phyloP scores from a whole-genome alignment of 495 filamentous ascomycete species.

The Neurospora sp. region DNA sequence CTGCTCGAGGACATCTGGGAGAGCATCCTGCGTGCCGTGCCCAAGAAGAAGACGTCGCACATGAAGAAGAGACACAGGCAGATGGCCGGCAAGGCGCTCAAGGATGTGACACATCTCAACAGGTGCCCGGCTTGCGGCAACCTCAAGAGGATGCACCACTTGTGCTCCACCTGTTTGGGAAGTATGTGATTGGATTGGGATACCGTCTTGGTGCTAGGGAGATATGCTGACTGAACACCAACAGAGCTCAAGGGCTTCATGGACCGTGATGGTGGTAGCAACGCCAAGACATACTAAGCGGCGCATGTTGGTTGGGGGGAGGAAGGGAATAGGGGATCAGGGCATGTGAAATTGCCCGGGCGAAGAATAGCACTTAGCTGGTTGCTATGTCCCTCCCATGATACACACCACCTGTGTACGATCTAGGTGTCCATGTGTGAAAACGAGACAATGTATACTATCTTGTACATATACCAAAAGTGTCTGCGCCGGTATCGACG shows the following conservation, averaged over 20 bases:
- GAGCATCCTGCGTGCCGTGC: conserved; percentile 80
- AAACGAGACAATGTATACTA: not conserved
- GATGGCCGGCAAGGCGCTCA: conserved; percentile 86
- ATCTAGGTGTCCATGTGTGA: not conserved
- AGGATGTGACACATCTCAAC: conserved; percentile 77
- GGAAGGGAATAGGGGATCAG: not conserved
- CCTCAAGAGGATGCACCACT: conserved; percentile 73
- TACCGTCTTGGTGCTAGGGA: not conserved
- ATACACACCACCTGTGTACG: not conserved
- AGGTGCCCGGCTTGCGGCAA: conserved; percentile 82
- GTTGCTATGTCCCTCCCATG: not conserved
- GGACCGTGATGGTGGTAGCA: conserved; percentile 12
- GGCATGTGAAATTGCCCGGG: not conserved
- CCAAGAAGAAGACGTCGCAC: conserved; percentile 98
- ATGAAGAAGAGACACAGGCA: conserved; percentile 89
- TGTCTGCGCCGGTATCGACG: not conserved
- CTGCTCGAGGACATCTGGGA: conserved; percentile 79
- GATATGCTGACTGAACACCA: conserved; percentile 5
- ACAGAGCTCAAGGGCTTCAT: conserved; percentile 27
- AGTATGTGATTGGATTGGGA: conserved; percentile 21
- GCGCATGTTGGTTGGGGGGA: not conserved
- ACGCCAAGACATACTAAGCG: conserved; percentile 1
- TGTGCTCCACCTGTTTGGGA: conserved; percentile 67
- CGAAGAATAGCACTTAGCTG: not conserved
- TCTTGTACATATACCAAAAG: not conserved